These are phyloP conservation scores for Phytophthora quininea DNA, from an alignment of 352 stramenopile genomes.

Conservation along the genomic window DNA sequence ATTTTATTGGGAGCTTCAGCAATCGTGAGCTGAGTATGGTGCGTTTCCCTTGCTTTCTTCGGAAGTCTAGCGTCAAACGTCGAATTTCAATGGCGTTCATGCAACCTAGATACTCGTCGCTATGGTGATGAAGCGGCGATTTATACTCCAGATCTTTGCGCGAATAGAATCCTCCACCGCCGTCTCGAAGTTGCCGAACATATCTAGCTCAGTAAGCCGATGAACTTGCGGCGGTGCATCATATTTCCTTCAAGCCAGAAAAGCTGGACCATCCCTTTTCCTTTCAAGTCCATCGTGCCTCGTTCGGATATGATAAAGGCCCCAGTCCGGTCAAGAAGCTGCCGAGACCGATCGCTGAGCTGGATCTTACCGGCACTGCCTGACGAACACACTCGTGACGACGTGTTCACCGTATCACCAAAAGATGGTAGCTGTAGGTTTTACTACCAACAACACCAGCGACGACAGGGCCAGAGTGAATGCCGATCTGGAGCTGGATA, in stretches of 20 bases:
- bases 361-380: conserved; percentile 68
- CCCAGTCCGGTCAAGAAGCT: conserved; percentile 53
- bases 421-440: conserved; percentile 89
- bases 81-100: conserved; percentile 72
- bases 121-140: conserved; percentile 44
- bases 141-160: conserved; percentile 34
- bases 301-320: conserved; percentile 64
- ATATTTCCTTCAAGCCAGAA: conserved; percentile 72
- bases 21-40: background rate
- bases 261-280: conserved; percentile 72
- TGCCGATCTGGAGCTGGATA: conserved; percentile 84
- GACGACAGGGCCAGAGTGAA: conserved; percentile 81
- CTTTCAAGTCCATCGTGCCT: conserved; percentile 74
- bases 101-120: conserved; percentile 63
- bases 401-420: conserved; percentile 85
- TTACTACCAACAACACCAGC: conserved; percentile 84
- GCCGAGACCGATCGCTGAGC: conserved; percentile 59
- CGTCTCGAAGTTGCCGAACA: conserved; percentile 44
- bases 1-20: conserved; percentile 5
- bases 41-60: conserved; percentile 31
- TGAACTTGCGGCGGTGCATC: conserved; percentile 5
- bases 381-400: conserved; percentile 81
- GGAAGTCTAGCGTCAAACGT: conserved; percentile 53
- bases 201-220: conserved; percentile 27
- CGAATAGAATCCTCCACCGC: conserved; percentile 64